Evolutionary conservation across 345 rosid genomes (phyloP), one percentile per base, ranked within the genome.

Genomic region (Lumnitzera racemosa): DNA sequence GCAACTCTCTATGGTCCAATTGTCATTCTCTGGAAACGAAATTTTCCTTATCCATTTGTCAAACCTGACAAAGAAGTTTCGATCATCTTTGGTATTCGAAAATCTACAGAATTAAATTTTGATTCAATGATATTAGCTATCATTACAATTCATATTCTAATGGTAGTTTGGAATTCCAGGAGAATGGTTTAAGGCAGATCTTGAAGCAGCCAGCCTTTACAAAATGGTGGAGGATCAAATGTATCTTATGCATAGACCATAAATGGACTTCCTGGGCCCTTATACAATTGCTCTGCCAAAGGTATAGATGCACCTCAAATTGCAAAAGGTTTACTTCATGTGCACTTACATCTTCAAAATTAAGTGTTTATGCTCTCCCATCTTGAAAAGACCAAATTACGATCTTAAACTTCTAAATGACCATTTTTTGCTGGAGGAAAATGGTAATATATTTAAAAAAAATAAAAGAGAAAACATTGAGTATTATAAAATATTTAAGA

Each of bases 1-100:
- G 56, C 56, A 5, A 53, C 56, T 24, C 56, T 53, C 56, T 53
- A 53, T 53, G 56, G 56, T 20, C 56, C 56, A 23, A 53, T 53
- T 7, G 24, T 53, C 56, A 53, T 53, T 20, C 56, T 53, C 14
- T 36, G 36, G 15, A 53, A 53, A 36, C 24, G 14, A 31, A 12
- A 24, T 53, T 36, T 53, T 20, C 56, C 56, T 15, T 53, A 53
- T 12, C 56, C 56, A 15, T 53, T 24, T 24, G 24, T 23, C 31
- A 53, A 53, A 23, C 56, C 56, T 31, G 15, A 53, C 36, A 53
- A 53, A 15, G 56, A 53, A 53, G 56, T 53, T 15, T 36, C 56
- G 7, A 53, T 53, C 36, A 24, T 53, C 56, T 53, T 53, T 24
- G 56, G 56, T 53, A 53, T 9, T 7, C 5, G 7, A 36, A 36